These are phyloP conservation scores for Erigeron canadensis DNA, from an alignment of 129 eudicot species.

Conservation along the genomic window DNA sequence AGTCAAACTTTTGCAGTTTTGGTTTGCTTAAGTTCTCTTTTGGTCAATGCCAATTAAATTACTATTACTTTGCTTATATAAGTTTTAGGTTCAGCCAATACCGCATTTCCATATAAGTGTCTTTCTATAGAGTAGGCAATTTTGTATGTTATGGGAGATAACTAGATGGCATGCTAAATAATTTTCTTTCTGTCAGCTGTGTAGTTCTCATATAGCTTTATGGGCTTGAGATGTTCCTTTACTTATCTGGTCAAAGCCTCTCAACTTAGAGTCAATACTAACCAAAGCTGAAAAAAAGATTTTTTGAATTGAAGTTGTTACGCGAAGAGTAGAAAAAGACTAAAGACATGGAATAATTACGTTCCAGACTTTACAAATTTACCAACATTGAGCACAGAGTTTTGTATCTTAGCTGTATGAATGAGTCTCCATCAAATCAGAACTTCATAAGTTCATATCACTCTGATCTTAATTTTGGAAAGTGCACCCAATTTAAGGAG, in stretches of 20 bases:
- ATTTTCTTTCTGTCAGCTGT: not conserved
- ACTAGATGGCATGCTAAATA: not conserved
- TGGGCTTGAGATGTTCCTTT: not conserved
- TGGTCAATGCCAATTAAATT: not conserved
- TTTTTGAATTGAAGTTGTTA: not conserved
- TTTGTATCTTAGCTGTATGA: not conserved
- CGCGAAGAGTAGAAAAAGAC: not conserved
- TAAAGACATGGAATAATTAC: not conserved
- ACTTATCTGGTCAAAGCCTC: not conserved
- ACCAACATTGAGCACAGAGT: not conserved
- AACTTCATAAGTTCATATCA: slow-evolving; percentile 5
- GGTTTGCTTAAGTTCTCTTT: slow-evolving; percentile 8
- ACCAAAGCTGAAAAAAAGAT: not conserved
- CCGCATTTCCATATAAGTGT: not conserved
- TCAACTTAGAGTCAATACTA: not conserved
- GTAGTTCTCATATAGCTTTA: not conserved
- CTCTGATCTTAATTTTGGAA: not conserved
- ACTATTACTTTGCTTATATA: not conserved
- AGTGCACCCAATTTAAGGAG: slow-evolving; percentile 1
- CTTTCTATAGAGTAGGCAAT: not conserved
- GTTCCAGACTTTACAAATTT: not conserved
- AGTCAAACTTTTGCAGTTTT: not conserved
- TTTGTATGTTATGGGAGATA: not conserved
- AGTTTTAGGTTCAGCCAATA: not conserved
- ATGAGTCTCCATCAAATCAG: not conserved